Base-by-base conservation (phyloP, 2,329 filamentous ascomycete species). In the Apiospora pterosperma region DNA sequence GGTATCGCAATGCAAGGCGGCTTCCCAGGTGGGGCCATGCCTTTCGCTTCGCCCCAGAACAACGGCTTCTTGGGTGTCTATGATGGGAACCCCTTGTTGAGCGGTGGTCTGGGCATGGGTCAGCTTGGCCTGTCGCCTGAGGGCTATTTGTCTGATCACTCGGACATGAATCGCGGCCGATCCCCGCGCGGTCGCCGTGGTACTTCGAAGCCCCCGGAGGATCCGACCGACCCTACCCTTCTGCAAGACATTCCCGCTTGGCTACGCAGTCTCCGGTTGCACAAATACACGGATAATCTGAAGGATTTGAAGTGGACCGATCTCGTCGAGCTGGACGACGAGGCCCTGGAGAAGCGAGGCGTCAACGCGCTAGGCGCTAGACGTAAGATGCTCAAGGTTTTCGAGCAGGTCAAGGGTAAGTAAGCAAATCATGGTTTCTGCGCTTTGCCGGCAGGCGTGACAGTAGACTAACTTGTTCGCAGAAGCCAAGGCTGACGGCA, bases 341-440 rank as follows among this genome's bases (percentile, higher is more conserved):
- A 94, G 75, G 94, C 92, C 60, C 83, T 99, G 68, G 95, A 98
- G 80, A 92, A 93, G 31, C 90, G 93, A 62, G 96, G 96, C 61
- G 96, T 99, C 36, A 97, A 97, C 77, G 96, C 96, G 63, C 86
- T 98, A 64, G 96, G 96, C 72, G 96, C 96, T 21, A 86, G 96
- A 71, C 91, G 95, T 76, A 99, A 99, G 86, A 96, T 99, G 92
- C 82, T 99, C 67, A 99, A 99, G 88, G 96, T 98, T 64, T 98
- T 98, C 79, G 96, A 98, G 73, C 94, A 97, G 82, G 95, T 98
- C 74, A 93, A 89, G 79, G 91, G 88, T 89, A 80, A 12, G 31
- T 16, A 21, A 11, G 34, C 44, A 36, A 60, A 60, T 60, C 19
- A 25, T 39, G 28, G n/a, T n/a, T 5, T n/a, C 11, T n/a, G 34